Conservation (phyloP, 139 green algal species). For the Haematococcus sp. region DNA sequence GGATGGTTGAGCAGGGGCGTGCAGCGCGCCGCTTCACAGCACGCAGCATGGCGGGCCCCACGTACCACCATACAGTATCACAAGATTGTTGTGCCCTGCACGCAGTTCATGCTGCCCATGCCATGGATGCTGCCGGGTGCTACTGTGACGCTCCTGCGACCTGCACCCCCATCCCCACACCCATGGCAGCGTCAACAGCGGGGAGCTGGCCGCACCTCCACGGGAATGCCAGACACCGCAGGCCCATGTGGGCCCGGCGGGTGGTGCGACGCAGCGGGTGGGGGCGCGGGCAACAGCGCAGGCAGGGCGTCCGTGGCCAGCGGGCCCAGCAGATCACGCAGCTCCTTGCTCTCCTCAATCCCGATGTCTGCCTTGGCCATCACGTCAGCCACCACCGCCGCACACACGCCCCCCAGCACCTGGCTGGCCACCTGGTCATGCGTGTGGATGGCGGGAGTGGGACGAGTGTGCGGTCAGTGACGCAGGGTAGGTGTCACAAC, state of each 20-base stretch:
- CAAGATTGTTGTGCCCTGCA: no score
- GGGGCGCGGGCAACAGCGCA: conserved; percentile 1
- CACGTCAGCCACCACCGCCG: background rate
- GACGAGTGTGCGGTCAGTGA: no score
- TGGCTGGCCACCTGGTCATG: background rate
- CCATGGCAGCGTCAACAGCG: no score
- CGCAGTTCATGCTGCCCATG: no score
- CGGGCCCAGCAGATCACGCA: conserved; percentile 5
- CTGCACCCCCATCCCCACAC: no score
- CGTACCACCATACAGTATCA: no score
- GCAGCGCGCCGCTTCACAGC: background rate
- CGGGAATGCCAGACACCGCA: conserved; percentile 4
- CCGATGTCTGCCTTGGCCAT: conserved; percentile 18
- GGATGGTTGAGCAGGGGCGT: background rate
- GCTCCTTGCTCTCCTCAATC: conserved; percentile 17
- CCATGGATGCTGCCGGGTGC: no score
- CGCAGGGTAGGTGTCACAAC: no score
- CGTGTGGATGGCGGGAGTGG: background rate
- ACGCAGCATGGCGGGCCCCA: no score
- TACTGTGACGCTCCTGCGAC: no score
- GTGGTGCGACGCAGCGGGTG: background rate
- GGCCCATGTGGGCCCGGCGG: background rate
- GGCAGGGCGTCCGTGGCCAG: background rate
- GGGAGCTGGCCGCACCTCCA: conserved; percentile 3
- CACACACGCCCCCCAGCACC: background rate